phyloP scores from a whole-genome alignment of 305 asterid genomes.

The Stenogyne calaminthoides region DNA sequence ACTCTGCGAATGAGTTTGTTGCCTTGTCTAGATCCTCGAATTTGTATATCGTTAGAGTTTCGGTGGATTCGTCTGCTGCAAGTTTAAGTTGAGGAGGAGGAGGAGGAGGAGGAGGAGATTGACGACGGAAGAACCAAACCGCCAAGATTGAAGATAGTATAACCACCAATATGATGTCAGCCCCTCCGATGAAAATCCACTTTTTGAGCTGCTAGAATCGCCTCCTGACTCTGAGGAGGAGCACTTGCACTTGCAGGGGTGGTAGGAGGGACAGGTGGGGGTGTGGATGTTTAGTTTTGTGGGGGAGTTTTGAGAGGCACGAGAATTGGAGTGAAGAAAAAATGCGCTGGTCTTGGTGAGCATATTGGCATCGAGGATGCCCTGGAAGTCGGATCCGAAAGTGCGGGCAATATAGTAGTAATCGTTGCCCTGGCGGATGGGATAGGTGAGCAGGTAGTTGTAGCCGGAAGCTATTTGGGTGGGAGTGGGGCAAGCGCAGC shows the following conservation, averaged over 20 bases:
- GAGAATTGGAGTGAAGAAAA: slow-evolving; percentile 52
- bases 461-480: slow-evolving; percentile 50
- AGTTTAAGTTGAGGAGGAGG: slow-evolving; percentile 32
- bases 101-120: background rate
- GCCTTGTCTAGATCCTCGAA: slow-evolving; percentile 53
- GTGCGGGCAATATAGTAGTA: slow-evolving; percentile 23
- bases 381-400: slow-evolving; percentile 36
- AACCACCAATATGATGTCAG: slow-evolving; percentile 40
- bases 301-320: slow-evolving; percentile 49
- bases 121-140: slow-evolving; percentile 29
- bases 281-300: slow-evolving; percentile 31
- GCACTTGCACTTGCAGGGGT: slow-evolving; percentile 9
- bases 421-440: slow-evolving; percentile 32
- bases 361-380: slow-evolving; percentile 47
- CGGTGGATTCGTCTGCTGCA: slow-evolving; percentile 34
- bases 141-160: slow-evolving; percentile 25
- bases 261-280: slow-evolving; percentile 28
- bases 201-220: slow-evolving; percentile 28
- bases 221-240: background rate
- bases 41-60: slow-evolving; percentile 48
- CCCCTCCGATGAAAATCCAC: slow-evolving; percentile 55
- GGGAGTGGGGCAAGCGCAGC: slow-evolving; percentile 66
- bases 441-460: slow-evolving; percentile 50
- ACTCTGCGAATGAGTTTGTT: slow-evolving; percentile 44
- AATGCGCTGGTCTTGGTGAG: slow-evolving; percentile 18